Percentiles rank a stretch among this genome's conserved stretches.
Evolutionary conservation across 768 basidiomycete genomes (phyloP).

Genomic region (Artomyces pyxidatus): DNA sequence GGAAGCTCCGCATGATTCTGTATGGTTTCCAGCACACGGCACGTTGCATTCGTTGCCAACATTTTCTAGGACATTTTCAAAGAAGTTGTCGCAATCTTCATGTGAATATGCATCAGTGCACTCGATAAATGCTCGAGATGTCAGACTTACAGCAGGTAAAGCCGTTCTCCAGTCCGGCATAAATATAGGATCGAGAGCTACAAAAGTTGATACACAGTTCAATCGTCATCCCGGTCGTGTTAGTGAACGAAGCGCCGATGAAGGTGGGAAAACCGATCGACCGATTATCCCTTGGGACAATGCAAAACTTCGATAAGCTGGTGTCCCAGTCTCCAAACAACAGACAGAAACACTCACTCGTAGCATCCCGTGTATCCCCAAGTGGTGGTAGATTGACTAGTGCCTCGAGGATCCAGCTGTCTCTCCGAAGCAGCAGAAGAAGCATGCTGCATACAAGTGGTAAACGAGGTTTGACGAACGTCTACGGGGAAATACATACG

Average conservation of each 20-base stretch:
- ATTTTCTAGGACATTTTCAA: slow-evolving; percentile 39
- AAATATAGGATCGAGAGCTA: slow-evolving; percentile 38
- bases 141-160: slow-evolving; percentile 56
- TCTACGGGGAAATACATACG: too few species aligned
- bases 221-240: slow-evolving; percentile 52
- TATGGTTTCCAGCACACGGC: slow-evolving; percentile 48
- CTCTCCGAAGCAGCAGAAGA: too few species aligned
- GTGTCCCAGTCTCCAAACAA: neutral
- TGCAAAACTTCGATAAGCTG: too few species aligned
- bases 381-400: too few species aligned
- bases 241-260: slow-evolving; percentile 35
- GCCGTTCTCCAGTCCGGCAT: slow-evolving; percentile 61
- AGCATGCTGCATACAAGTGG: too few species aligned
- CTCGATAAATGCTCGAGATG: too few species aligned
- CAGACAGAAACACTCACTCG: neutral
- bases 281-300: slow-evolving; percentile 5
- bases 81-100: slow-evolving; percentile 1
- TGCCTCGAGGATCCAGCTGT: too few species aligned
- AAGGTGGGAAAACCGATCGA: slow-evolving; percentile 29
- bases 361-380: neutral
- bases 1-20: slow-evolving; percentile 52
- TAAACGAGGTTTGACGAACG: too few species aligned
- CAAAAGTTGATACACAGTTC: slow-evolving; percentile 39
- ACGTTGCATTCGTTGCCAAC: slow-evolving; percentile 47
- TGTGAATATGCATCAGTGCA: too few species aligned